Base-by-base conservation (phyloP, 1,139 yeast species). In the Kodamaea anthophila region DNA sequence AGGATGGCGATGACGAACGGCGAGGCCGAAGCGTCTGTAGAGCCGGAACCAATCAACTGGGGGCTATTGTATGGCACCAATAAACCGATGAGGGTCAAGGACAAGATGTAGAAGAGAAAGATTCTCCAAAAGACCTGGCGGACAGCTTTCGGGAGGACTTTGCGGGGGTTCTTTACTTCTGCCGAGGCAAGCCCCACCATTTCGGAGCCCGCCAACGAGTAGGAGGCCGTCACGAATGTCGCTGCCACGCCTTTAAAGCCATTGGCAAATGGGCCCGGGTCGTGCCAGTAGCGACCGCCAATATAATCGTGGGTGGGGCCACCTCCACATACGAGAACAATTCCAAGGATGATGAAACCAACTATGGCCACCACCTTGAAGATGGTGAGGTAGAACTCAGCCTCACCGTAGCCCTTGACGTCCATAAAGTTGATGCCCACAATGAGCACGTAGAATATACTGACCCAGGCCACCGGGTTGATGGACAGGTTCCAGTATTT, bases 201-300 rank as follows among this genome's bases (percentile, higher is more conserved):
- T 57, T 84, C 94, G 31, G 82, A 74, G 45, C 93, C 93, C 32
- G 88, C 87, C 47, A 83, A 81, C 4, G 95, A 77, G 56, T 85
- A 87, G 5, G 95, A 93, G 15, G 94, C 93, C 18, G 80, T 74
- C 30, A 87, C 86, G 46, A 87, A 82, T 18, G 82, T 82, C n/a
- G 84, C 64, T 46, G 86, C 74, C 16, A 85, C 76, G 42, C 96
- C 96, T 51, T 86, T 85, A 73, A 84, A 35, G 63, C 73, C 71
- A 50, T 60, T 36, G 63, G 70, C 59, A 66, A 65, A 65, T 1
- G 85, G 50, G 7, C 70, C 71, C 2, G 70, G 69, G 21, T 55
- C 31, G 28, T 50, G 53, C 70, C 71, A 65, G 45, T 60, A 58
- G 32, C 37, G 50, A 13, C 53, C 75, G 12, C 91, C 88, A 33